Base-by-base conservation (phyloP, 2,329 filamentous ascomycete species). In the Ophiognomonia clavigignenti-juglandacearum region DNA sequence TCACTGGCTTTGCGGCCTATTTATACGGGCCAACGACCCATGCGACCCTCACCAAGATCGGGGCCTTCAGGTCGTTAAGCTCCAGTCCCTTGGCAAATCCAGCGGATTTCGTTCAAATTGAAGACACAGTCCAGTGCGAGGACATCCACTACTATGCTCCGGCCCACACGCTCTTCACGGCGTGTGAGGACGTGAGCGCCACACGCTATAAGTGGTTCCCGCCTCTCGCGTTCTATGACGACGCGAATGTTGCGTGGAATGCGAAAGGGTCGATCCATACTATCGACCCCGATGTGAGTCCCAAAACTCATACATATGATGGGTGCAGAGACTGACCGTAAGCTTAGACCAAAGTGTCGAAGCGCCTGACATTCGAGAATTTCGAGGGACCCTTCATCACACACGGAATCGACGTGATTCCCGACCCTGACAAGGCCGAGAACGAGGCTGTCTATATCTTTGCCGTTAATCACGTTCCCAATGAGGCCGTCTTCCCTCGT, bases 381-480 rank as follows among this genome's bases (percentile, higher is more conserved):
- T 83, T 82, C 52, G 49, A 70, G 2, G 68, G 69, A 0, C 67
- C 77, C 0, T 81, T 83, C 41, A 56, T 75, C 6, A 80, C 80
- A 0, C 80, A 84, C 52, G 80, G 80, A 1, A 78, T 84, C 51
- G 78, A 80, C 48, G 66, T 84, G 6, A 68, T 80, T n/a, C 59
- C 66, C 3, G 77, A 82, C 51, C 71, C 69, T 0, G 55, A 68
- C 2, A 55, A 56, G 3, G 29, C 61, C 3, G 51, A 50, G 3
- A 58, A 58, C 9, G 57, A 65, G 1, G 63, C 74, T 0, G 73
- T 83, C 6, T 83, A 80, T 53, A 75, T 84, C 38, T 78, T 78
- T 45, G 79, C 75, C 0, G 60, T 84, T 41, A 84, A 84, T 53
- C 81, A 84, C 46, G 54, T 75, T 1, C 73, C 78, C 0, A 74